Conservation (phyloP, 805 yeast genomes). For the Wickerhamomyces bisporus region DNA sequence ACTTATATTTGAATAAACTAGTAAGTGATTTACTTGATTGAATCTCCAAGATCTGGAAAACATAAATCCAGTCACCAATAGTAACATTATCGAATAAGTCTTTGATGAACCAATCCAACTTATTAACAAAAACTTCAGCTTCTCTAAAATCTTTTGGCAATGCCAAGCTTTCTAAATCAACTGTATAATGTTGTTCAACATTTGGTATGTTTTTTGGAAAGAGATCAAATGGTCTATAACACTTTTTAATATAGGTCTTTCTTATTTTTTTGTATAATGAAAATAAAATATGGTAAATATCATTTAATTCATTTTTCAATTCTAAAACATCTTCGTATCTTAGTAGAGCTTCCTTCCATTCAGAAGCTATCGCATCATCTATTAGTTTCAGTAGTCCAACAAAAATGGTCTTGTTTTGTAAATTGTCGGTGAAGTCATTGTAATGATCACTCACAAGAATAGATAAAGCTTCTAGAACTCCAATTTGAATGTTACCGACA, state of each 20-base stretch:
- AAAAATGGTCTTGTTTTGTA: slow-evolving; percentile 52
- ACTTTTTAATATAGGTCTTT: slow-evolving; percentile 62
- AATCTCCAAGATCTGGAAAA: slow-evolving; percentile 68
- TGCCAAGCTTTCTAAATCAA: slow-evolving; percentile 1
- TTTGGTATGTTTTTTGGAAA: slow-evolving; percentile 12
- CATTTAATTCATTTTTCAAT: slow-evolving; percentile 23
- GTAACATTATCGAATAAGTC: slow-evolving; percentile 53
- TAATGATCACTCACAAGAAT: slow-evolving; percentile 70
- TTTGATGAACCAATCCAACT: slow-evolving; percentile 57
- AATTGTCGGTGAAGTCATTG: slow-evolving; percentile 66
- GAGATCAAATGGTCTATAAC: slow-evolving; percentile 50
- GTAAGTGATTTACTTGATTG: slow-evolving; percentile 54
- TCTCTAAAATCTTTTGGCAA: slow-evolving; percentile 36
- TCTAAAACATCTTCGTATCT: slow-evolving; percentile 18
- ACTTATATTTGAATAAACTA: slow-evolving; percentile 51
- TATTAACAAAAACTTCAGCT: slow-evolving; percentile 57
- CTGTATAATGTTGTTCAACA: slow-evolving; percentile 4
- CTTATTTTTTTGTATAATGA: slow-evolving; percentile 59
- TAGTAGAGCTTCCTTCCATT: slow-evolving; percentile 40
- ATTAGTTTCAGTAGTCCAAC: slow-evolving; percentile 60
- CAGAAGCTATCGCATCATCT: slow-evolving; percentile 56
- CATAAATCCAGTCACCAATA: slow-evolving; percentile 72
- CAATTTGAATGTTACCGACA: slow-evolving; percentile 74
- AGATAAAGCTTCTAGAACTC: slow-evolving; percentile 70
- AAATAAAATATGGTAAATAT: slow-evolving; percentile 26